Percentiles rank a stretch among this genome's conserved stretches.
These are phyloP conservation scores for Waltergamsia citrina DNA, from an alignment of 2,329 filamentous ascomycete species.

Conservation along the genomic window DNA sequence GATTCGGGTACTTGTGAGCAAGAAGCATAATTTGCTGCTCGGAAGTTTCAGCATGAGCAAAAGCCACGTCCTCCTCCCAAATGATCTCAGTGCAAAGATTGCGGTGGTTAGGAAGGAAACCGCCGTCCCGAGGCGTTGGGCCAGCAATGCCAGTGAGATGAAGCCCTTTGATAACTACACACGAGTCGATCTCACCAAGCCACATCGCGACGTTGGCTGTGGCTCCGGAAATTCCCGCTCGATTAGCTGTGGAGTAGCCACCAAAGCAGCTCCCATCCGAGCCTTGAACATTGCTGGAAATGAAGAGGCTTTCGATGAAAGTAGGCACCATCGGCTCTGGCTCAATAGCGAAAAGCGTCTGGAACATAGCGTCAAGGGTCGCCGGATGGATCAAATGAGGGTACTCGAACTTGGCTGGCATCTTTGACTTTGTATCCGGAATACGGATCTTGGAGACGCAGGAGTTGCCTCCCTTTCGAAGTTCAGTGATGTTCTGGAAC, in stretches of 20 bases:
- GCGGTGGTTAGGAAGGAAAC: slow-evolving; percentile 37
- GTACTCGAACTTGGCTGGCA: slow-evolving; percentile 45
- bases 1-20: slow-evolving; percentile 26
- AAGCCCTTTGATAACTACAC: slow-evolving; percentile 35
- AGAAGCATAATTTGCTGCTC: too few species aligned
- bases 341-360: slow-evolving; percentile 37
- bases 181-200: slow-evolving; percentile 19
- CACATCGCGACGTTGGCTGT: slow-evolving; percentile 33
- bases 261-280: slow-evolving; percentile 24
- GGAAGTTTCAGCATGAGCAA: slow-evolving; percentile 15
- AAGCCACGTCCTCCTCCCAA: slow-evolving; percentile 31
- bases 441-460: slow-evolving; percentile 30
- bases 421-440: slow-evolving; percentile 38
- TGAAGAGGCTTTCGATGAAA: slow-evolving; percentile 31
- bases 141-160: slow-evolving; percentile 25
- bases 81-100: slow-evolving; percentile 37
- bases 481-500: slow-evolving; percentile 36
- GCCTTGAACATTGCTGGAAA: slow-evolving; percentile 28
- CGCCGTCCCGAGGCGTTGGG: slow-evolving; percentile 12
- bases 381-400: slow-evolving; percentile 47
- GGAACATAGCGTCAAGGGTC: slow-evolving; percentile 47
- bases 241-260: slow-evolving; percentile 29
- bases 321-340: slow-evolving; percentile 39
- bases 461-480: slow-evolving; percentile 18
- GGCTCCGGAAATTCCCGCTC: slow-evolving; percentile 25